phyloP scores from a whole-genome alignment of 371 early-diverging fungal species.

The Mortierella sp. region DNA sequence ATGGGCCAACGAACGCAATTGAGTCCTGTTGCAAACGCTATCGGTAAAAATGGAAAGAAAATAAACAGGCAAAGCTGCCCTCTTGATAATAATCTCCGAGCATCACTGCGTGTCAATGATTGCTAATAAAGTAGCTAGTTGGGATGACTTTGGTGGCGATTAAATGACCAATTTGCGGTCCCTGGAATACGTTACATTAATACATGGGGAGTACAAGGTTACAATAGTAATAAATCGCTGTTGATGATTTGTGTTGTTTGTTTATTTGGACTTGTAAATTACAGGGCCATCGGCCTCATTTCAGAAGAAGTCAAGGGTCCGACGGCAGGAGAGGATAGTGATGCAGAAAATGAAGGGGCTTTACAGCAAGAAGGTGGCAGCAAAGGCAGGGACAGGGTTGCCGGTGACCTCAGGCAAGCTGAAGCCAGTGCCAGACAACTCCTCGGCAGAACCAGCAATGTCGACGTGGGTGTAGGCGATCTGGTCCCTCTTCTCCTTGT shows the following conservation, averaged over 20 bases:
- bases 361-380: constrained; percentile 79
- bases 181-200: background rate
- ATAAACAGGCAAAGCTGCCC: background rate
- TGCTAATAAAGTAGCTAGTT: background rate
- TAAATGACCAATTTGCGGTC: background rate
- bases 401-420: constrained; percentile 83
- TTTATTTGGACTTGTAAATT: constrained; percentile 10
- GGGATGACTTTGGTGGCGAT: background rate
- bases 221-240: background rate
- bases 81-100: background rate
- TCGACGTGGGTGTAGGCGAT: constrained; percentile 91
- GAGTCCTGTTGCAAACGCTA: background rate
- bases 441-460: constrained; percentile 88
- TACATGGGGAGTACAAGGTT: background rate
- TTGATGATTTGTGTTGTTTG: background rate
- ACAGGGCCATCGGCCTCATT: background rate
- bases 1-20: background rate
- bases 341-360: constrained; percentile 3
- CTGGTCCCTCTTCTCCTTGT: constrained; percentile 66
- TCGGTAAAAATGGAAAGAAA: background rate
- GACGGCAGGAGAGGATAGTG: background rate
- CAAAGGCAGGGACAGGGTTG: constrained; percentile 83
- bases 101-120: background rate
- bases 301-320: background rate
- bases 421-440: constrained; percentile 70